Conservation (phyloP, 306 rosid species). For the Glycine latifolia region DNA sequence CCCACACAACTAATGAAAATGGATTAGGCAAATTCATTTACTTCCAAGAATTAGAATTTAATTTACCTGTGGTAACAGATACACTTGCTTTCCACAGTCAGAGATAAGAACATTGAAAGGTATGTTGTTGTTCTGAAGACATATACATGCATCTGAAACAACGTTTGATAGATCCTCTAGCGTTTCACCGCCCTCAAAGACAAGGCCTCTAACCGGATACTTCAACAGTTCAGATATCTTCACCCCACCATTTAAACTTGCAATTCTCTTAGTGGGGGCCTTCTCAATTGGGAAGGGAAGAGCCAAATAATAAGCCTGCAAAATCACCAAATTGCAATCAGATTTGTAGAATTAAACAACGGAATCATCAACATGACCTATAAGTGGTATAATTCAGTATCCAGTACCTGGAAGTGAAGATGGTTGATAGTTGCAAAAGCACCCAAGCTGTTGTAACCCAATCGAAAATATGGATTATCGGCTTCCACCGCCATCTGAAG, state of each 20-base stretch:
- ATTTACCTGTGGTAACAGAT: slow-evolving; percentile 90
- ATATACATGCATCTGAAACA: slow-evolving; percentile 85
- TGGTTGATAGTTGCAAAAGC: slow-evolving; percentile 99
- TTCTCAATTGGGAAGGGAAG: slow-evolving; percentile 91
- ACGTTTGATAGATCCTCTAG: slow-evolving; percentile 67
- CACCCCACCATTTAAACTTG: slow-evolving; percentile 60
- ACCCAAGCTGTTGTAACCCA: slow-evolving; percentile 97
- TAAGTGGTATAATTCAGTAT: background rate
- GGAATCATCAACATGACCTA: background rate
- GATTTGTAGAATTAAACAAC: background rate
- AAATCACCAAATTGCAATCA: slow-evolving; percentile 23
- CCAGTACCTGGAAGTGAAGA: slow-evolving; percentile 92
- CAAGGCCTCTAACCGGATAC: slow-evolving; percentile 88
- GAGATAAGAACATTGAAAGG: slow-evolving; percentile 89
- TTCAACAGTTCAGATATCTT: slow-evolving; percentile 68
- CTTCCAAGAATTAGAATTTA: background rate
- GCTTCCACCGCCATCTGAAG: slow-evolving; percentile 91
- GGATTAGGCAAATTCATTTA: background rate
- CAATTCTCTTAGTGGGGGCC: slow-evolving; percentile 80
- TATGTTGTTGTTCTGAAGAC: slow-evolving; percentile 83
- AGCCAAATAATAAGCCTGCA: slow-evolving; percentile 91
- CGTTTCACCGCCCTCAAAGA: slow-evolving; percentile 78
- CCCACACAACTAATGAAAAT: background rate
- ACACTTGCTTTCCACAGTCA: slow-evolving; percentile 78
- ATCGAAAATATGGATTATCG: slow-evolving; percentile 71